Conservation (phyloP, 208 protist genomes). For the Leishmania turanica region DNA sequence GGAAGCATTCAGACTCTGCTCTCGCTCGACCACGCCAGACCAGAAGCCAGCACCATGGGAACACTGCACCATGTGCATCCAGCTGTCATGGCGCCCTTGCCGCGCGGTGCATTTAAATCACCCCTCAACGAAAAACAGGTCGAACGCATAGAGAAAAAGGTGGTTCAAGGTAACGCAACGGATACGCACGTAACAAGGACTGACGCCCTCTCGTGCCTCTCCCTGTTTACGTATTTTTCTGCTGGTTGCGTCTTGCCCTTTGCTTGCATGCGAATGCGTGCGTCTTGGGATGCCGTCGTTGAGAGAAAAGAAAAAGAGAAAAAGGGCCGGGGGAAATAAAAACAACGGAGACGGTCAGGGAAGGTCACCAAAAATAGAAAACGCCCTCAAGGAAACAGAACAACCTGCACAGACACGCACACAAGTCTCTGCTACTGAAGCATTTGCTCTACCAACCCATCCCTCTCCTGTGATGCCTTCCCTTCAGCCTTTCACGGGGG, state of each 20-base stretch:
- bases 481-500: background rate
- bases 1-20: background rate
- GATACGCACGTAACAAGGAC: background rate
- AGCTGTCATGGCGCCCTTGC: background rate
- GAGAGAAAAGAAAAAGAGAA: background rate
- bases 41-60: constrained; percentile 1
- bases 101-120: background rate
- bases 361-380: background rate
- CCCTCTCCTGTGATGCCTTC: background rate
- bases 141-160: background rate
- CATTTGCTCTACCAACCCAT: background rate
- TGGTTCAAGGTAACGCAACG: background rate
- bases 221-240: background rate
- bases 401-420: background rate
- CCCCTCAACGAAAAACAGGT: background rate
- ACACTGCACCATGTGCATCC: background rate
- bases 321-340: background rate
- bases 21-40: background rate
- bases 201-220: background rate
- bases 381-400: background rate
- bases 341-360: background rate
- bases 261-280: background rate
- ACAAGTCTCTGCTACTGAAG: background rate
- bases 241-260: background rate
- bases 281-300: background rate